These are phyloP conservation scores for Discostella stelligera DNA, from an alignment of 352 stramenopile genomes.

Conservation along the genomic window DNA sequence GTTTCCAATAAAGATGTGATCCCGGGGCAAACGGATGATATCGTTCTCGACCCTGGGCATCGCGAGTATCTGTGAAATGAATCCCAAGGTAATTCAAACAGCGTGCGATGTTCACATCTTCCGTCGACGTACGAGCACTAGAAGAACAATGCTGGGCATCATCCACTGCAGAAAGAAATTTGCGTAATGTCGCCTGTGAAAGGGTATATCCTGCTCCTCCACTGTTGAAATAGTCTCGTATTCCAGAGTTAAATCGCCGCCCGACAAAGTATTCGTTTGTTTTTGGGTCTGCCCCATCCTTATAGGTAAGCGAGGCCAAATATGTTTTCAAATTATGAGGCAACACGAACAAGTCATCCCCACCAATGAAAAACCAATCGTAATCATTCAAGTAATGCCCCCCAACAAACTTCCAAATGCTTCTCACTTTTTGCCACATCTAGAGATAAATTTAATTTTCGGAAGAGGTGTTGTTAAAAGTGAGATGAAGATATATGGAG, in stretches of 20 bases:
- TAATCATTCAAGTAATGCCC: slow-evolving; percentile 78
- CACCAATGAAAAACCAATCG: slow-evolving; percentile 83
- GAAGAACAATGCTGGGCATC: slow-evolving; percentile 58
- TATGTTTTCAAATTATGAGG: slow-evolving; percentile 81
- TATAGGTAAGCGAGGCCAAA: slow-evolving; percentile 47
- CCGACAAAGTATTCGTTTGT: slow-evolving; percentile 76
- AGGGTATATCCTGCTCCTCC: slow-evolving; percentile 80
- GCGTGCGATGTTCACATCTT: slow-evolving; percentile 80
- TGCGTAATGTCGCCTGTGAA: slow-evolving; percentile 57
- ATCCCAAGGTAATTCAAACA: slow-evolving; percentile 72
- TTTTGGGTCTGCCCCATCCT: slow-evolving; percentile 39
- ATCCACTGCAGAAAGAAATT: slow-evolving; percentile 55
- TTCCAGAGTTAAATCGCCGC: slow-evolving; percentile 67
- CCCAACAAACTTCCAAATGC: slow-evolving; percentile 83
- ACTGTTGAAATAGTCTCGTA: slow-evolving; percentile 71
- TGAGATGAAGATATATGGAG: slow-evolving; percentile 8
- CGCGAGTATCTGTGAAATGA: slow-evolving; percentile 70
- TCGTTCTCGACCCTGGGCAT: slow-evolving; percentile 66
- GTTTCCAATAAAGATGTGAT: slow-evolving; percentile 68
- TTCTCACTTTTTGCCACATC: slow-evolving; percentile 84
- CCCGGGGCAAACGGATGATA: slow-evolving; percentile 83
- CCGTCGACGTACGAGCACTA: slow-evolving; percentile 53
- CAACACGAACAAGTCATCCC: slow-evolving; percentile 84
- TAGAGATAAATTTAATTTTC: slow-evolving; percentile 45
- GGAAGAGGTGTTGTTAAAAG: slow-evolving; percentile 3